Evolutionary conservation across 306 rosid genomes (phyloP).

Genomic region (Cicer arietinum): DNA sequence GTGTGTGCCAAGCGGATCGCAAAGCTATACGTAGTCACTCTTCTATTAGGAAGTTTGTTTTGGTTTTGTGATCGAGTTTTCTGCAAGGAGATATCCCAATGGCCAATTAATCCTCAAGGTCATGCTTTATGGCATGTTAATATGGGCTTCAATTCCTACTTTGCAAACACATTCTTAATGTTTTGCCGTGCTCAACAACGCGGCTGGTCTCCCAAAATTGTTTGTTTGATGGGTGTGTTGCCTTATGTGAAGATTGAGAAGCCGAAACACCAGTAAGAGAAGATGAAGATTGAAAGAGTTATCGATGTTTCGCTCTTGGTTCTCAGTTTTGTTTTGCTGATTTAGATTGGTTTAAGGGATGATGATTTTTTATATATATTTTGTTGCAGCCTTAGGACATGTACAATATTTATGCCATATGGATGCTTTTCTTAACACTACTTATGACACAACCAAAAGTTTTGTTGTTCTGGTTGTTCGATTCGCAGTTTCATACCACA

Average conservation of each 20-base stretch:
- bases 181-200: conserved; percentile 90
- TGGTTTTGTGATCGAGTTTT: conserved; percentile 68
- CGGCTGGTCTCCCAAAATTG: conserved; percentile 71
- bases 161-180: conserved; percentile 89
- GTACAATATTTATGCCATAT: conserved; percentile 54
- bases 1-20: conserved; percentile 64
- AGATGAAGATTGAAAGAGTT: conserved; percentile 36
- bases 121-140: conserved; percentile 90
- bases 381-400: conserved; percentile 53
- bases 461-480: conserved; percentile 42
- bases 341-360: conserved; percentile 46
- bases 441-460: conserved; percentile 41
- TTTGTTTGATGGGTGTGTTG: conserved; percentile 62
- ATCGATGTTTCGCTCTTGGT: conserved; percentile 22
- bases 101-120: conserved; percentile 76
- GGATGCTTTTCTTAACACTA: conserved; percentile 35
- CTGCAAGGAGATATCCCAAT: conserved; percentile 70
- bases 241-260: conserved; percentile 83
- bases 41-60: conserved; percentile 66
- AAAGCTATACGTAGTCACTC: conserved; percentile 63
- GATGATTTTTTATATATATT: conserved; percentile 39
- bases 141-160: conserved; percentile 76
- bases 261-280: conserved; percentile 68
- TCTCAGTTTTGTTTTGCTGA: conserved; percentile 35
- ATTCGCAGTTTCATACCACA: conserved; percentile 34